A percentile compares a stretch with the other conserved stretches of the same genome.
Evolutionary conservation across 352 stramenopile genomes (phyloP).

Genomic region (Pythium sukuiense): DNA sequence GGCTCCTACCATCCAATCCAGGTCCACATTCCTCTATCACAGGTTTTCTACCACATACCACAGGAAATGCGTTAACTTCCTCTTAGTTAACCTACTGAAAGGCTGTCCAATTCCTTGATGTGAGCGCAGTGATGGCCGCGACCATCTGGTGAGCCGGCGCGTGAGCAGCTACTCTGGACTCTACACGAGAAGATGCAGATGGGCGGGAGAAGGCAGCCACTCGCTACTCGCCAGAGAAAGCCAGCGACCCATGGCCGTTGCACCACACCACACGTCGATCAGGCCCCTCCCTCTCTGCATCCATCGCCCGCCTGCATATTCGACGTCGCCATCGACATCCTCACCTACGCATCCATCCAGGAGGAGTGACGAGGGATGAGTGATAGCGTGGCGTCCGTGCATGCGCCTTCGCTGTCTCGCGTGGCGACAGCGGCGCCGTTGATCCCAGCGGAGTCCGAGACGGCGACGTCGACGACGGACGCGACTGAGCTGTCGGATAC

Average conservation of each 20-base stretch:
- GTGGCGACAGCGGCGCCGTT: not conserved
- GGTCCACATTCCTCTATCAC: too few relatives aligned
- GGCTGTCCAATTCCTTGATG: not conserved
- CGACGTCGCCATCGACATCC: too few relatives aligned
- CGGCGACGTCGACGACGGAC: too few relatives aligned
- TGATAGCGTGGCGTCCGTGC: not conserved
- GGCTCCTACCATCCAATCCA: constrained; percentile 13
- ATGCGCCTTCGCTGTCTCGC: too few relatives aligned
- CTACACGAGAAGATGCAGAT: not conserved
- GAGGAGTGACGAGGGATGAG: too few relatives aligned
- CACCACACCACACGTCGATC: too few relatives aligned
- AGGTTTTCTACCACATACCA: too few relatives aligned
- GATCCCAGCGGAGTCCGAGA: not conserved
- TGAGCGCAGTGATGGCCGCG: not conserved
- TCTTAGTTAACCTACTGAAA: not conserved
- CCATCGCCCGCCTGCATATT: too few relatives aligned
- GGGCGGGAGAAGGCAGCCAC: not conserved
- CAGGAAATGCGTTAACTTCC: not conserved
- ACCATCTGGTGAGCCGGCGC: not conserved
- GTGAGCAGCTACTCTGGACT: not conserved
- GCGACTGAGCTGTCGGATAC: not conserved
- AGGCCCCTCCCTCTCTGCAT: too few relatives aligned
- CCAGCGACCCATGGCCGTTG: not conserved
- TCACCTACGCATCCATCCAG: too few relatives aligned
- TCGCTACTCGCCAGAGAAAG: not conserved